phyloP scores from a whole-genome alignment of 176 grass and related monocot species.

The Carex littledalei region DNA sequence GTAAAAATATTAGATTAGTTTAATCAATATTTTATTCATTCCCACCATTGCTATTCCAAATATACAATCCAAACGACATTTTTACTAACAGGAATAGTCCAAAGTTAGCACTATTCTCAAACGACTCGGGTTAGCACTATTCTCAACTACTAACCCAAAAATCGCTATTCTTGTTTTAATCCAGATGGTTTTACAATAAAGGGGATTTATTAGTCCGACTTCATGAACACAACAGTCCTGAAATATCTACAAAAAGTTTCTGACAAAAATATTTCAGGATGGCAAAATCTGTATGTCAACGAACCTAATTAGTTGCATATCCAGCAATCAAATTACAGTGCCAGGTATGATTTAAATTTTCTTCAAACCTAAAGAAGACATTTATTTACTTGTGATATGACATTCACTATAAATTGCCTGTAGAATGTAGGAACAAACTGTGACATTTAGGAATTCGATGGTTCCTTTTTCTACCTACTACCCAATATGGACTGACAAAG shows the following conservation, averaged over 20 bases:
- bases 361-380: background rate
- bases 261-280: background rate
- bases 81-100: too few relatives aligned
- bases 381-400: background rate
- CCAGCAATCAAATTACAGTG: background rate
- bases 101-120: too few relatives aligned
- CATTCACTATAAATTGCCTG: conserved; percentile 11
- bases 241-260: background rate
- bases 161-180: too few relatives aligned
- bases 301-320: background rate
- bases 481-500: conserved; percentile 12
- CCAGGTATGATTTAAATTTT: background rate
- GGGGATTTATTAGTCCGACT: too few relatives aligned
- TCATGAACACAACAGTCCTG: background rate
- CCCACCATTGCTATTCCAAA: too few relatives aligned
- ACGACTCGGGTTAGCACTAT: too few relatives aligned
- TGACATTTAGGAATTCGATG: conserved; percentile 24
- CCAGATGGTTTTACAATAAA: background rate
- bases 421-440: background rate
- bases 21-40: too few relatives aligned
- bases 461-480: background rate
- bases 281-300: background rate
- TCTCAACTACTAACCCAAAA: too few relatives aligned
- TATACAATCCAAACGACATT: too few relatives aligned
- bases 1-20: too few relatives aligned